A percentile compares a stretch with the other conserved stretches of the same genome.
phyloP scores from a whole-genome alignment of 2,329 filamentous ascomycete species.

The Bisporella sp. region DNA sequence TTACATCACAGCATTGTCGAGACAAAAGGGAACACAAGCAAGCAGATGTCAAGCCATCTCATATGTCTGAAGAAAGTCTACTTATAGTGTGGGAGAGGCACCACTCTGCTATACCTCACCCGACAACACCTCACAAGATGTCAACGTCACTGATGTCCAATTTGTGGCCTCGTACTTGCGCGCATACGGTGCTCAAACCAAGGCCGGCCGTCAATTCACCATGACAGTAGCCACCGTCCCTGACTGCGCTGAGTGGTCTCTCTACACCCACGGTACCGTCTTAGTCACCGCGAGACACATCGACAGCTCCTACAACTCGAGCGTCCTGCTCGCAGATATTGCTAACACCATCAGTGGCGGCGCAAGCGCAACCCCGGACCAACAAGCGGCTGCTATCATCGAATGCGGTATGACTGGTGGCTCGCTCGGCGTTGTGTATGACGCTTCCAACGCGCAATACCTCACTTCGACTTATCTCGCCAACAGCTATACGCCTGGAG shows the following conservation, averaged over 20 bases:
- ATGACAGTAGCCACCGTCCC: neutral
- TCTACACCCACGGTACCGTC: neutral
- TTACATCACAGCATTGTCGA: no score
- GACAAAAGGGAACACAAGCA: no score
- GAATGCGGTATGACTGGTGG: no score
- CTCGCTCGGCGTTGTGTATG: no score
- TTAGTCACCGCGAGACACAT: neutral
- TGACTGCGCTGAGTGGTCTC: neutral
- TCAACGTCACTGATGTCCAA: neutral
- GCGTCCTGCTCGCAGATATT: neutral
- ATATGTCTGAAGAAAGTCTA: no score
- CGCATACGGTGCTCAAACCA: neutral
- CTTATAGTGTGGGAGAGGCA: neutral
- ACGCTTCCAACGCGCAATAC: no score
- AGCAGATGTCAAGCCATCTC: no score
- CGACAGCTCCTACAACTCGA: neutral
- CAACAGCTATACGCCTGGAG: no score
- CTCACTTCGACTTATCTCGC: no score
- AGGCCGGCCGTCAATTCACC: neutral
- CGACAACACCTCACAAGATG: neutral
- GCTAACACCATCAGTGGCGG: neutral
- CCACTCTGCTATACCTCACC: neutral
- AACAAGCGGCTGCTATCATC: no score
- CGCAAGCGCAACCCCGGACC: no score
- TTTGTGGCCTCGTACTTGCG: neutral